Base-by-base conservation (phyloP, 192 early-diverging fungal species). In the Coemansia sp. region DNA sequence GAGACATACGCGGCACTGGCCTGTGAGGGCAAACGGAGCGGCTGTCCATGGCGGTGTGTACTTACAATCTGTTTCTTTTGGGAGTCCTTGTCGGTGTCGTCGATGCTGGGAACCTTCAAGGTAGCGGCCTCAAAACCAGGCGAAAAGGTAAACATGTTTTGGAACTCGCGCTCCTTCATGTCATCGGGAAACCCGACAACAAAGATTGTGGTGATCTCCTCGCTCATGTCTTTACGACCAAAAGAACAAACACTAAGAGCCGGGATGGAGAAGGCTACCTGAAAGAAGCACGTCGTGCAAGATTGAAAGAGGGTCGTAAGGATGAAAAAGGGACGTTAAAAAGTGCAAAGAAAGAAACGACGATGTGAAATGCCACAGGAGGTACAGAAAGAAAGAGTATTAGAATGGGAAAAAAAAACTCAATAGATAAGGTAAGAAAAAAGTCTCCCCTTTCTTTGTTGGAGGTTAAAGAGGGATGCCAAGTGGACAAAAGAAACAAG, bases 151-250 rank as follows among this genome's bases (percentile, higher is more conserved):
- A 99, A 99, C 95, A 98, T 98, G 82, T 96, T 97, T 71, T 96
- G 96, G 70, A 99, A 99, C 80, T 99, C 97, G 45, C 97, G 85
- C 79, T 99, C 97, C 72, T 88, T 89, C 93, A 98, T 96, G 79
- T 99, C 97, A 23, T 97, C 95, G 21, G 97, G 97, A 67, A 99
- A 98, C 5, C 97, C 97, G 45, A 98, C 96, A 15, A 98, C 95
- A 86, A 99, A 99, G 67, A 99, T 98, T 69, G 97, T 99, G 25
- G 95, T 94, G 66, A 99, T 96, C 59, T 99, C 97, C 65, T 99
- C 80, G 59, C 70, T 71, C 79, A 81, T 81, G 51, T 34, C 35
- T 58, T 40, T 8, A 18, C 15, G 40, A 43, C 13, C 18, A 18
- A 53, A 70, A 40, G 15, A 52, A 29, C 7, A 30, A 53, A 34